phyloP scores from a whole-genome alignment of 1,284 basidiomycete species.

The Leccinum colubrinum region DNA sequence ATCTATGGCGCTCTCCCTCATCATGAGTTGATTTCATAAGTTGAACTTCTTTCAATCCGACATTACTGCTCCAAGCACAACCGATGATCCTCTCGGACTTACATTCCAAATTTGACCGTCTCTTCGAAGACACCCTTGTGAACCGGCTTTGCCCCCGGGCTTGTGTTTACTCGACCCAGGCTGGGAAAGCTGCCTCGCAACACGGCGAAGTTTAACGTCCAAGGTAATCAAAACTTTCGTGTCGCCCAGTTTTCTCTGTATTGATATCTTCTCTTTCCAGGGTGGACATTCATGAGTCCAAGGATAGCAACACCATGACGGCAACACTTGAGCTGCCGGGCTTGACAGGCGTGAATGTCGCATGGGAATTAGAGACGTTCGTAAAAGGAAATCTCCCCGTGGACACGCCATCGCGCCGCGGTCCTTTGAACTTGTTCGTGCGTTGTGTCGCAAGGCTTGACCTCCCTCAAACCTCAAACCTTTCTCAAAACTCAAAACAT shows the following conservation, averaged over 20 bases:
- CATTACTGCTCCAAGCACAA: background rate
- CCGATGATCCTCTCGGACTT: background rate
- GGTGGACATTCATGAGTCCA: slow-evolving; percentile 36
- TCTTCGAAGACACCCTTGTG: slow-evolving; percentile 9
- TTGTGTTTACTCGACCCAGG: background rate
- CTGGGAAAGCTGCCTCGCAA: too few species aligned
- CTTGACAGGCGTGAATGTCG: slow-evolving; percentile 17
- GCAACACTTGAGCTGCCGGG: slow-evolving; percentile 27
- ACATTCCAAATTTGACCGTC: slow-evolving; percentile 3
- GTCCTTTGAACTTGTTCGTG: slow-evolving; percentile 1
- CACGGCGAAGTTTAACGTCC: too few species aligned
- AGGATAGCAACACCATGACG: slow-evolving; percentile 36
- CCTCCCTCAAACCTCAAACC: background rate
- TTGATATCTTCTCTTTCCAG: slow-evolving; percentile 9
- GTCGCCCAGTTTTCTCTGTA: too few species aligned
- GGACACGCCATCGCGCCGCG: slow-evolving; percentile 20
- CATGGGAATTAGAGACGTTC: background rate
- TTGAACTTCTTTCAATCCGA: background rate
- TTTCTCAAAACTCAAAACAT: slow-evolving; percentile 21
- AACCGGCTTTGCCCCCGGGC: background rate
- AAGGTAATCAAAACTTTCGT: too few species aligned
- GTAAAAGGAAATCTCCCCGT: slow-evolving; percentile 17
- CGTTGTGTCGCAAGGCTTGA: background rate
- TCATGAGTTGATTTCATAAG: background rate
- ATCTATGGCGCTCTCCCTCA: background rate